Evolutionary conservation across 306 rosid genomes (phyloP).

Genomic region (Betula pendula): DNA sequence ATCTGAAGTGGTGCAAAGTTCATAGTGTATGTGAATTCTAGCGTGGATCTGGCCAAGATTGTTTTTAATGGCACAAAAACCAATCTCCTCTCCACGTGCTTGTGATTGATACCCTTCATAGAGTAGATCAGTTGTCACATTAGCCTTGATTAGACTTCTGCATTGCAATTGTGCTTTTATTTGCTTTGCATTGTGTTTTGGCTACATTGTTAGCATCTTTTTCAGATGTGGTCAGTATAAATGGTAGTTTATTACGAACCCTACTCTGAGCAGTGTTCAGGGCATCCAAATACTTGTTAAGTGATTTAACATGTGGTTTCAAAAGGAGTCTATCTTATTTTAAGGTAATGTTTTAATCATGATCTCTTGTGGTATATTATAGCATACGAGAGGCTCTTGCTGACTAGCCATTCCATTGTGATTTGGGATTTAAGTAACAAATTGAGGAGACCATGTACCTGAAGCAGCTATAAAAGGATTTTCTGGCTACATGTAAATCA

Average conservation of each 20-base stretch:
- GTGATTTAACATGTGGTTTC: background rate
- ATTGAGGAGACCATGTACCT: background rate
- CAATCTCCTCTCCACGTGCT: background rate
- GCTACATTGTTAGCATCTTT: background rate
- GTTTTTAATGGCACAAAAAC: background rate
- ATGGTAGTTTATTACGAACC: background rate
- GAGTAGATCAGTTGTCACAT: background rate
- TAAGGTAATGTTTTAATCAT: too few species aligned
- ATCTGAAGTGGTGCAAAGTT: background rate
- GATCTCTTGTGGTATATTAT: background rate
- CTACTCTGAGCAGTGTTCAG: background rate
- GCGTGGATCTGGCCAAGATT: background rate
- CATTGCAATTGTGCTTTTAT: background rate
- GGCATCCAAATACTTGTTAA: background rate
- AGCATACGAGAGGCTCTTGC: conserved; percentile 1
- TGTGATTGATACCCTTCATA: background rate
- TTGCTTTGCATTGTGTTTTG: background rate
- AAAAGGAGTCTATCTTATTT: background rate
- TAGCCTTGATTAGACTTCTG: background rate
- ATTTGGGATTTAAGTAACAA: background rate
- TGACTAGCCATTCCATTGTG: conserved; percentile 2
- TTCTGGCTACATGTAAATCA: background rate
- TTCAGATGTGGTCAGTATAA: background rate
- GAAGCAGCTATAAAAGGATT: background rate
- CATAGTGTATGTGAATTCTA: background rate